Evolutionary conservation across 148 eudicot genomes (phyloP), one percentile per base, ranked within the genome.

Genomic region (Arctostaphylos glauca): DNA sequence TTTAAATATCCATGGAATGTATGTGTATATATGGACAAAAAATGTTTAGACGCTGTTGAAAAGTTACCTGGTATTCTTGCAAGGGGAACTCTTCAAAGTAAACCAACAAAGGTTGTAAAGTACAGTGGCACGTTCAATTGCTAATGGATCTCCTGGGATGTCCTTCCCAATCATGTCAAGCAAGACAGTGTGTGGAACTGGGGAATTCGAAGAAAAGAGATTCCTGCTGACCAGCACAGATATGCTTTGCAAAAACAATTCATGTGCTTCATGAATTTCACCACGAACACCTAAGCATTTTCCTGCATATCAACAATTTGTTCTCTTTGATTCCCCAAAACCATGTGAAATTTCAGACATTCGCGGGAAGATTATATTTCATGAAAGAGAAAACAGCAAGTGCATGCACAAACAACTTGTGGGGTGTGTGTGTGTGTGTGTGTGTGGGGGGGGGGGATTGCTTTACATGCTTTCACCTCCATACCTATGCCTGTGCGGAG

Each of bases 401-500:
- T 59, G 10, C 25, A 25, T 10, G 49, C 23, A 47, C 31, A 60
- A 25, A 41, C 9, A 31, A 49, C 9, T 80, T n/a, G 38, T 31
- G 38, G 38, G 38, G 31, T n/a, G n/a, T n/a, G n/a, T n/a, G n/a
- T n/a, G n/a, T n/a, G n/a, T n/a, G n/a, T n/a, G n/a, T n/a, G n/a
- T n/a, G n/a, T n/a, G n/a, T n/a, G 41, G n/a, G 19, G 13, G 41
- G 43, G 60, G 12, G 18, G n/a, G 31, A 16, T 21, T n/a, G n/a
- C 5, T n/a, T 62, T 62, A 47, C 8, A 12, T 7, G 15, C 19
- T 79, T 41, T 43, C 3, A 75, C 49, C 76, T 54, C 47, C 81
- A 38, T 93, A 96, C 99, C 99, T 88, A 91, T 87, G 84, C 90
- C 88, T 44, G 88, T 72, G 13, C 92, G 93, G 67, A 91, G 83